Conservation (phyloP, 1,284 basidiomycete species). For the Sporisorium exsertum region DNA sequence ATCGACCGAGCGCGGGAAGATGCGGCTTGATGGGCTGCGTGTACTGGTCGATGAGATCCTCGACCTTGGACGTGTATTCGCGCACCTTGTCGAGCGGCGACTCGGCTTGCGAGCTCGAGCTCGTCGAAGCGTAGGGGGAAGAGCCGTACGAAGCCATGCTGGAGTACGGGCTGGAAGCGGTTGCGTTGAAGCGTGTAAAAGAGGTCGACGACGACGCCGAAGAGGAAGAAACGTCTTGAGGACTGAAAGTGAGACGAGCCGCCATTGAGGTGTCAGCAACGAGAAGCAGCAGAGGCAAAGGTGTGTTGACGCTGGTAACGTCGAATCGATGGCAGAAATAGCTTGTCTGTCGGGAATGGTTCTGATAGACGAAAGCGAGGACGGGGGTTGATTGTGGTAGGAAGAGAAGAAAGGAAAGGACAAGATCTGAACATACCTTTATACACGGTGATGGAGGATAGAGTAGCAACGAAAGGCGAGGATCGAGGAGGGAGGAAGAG, state of each 20-base stretch:
- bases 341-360: not conserved
- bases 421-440: conserved; percentile 18
- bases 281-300: not conserved
- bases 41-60: conserved; percentile 92
- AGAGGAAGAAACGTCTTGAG: conserved; percentile 19
- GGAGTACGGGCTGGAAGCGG: conserved; percentile 11
- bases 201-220: conserved; percentile 13
- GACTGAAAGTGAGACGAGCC: conserved; percentile 40
- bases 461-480: not conserved
- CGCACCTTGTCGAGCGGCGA: conserved; percentile 82
- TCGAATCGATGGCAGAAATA: no score
- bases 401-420: not conserved
- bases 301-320: not conserved
- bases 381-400: not conserved
- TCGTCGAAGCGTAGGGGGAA: conserved; percentile 50
- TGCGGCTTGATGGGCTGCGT: conserved; percentile 94
- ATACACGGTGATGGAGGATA: conserved; percentile 3
- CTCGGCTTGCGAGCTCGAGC: conserved; percentile 41
- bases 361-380: not conserved
- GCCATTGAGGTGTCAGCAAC: conserved; percentile 37
- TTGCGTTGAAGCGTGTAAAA: conserved; percentile 9
- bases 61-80: conserved; percentile 78
- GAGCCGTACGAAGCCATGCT: conserved; percentile 56
- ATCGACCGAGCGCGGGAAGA: conserved; percentile 92
- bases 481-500: not conserved